phyloP scores from a whole-genome alignment of 2,329 filamentous ascomycete species.

The Dryadomyces quercus-mongolicae region DNA sequence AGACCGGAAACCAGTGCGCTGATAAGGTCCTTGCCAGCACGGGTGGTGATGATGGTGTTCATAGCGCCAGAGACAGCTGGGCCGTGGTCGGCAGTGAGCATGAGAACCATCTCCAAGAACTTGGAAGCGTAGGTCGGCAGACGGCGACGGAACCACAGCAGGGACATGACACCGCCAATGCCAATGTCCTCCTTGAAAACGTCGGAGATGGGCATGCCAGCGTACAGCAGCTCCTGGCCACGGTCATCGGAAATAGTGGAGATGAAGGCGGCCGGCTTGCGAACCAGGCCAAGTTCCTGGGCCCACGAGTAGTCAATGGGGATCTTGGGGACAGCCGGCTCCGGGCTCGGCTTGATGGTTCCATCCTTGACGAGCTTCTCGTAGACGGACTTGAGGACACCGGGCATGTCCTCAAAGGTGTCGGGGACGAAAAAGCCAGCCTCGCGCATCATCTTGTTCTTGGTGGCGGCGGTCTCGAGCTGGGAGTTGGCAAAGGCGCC shows the following conservation, averaged over 20 bases:
- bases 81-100: constrained; percentile 98
- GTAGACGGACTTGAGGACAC: constrained; percentile 68
- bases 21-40: constrained; percentile 98
- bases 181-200: constrained; percentile 98
- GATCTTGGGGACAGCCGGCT: constrained; percentile 96
- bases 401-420: constrained; percentile 92
- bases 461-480: constrained; percentile 89
- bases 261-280: constrained; percentile 99
- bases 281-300: constrained; percentile 97
- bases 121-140: constrained; percentile 93
- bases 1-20: constrained; percentile 91
- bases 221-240: constrained; percentile 97
- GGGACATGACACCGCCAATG: constrained; percentile 98
- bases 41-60: constrained; percentile 99
- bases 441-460: constrained; percentile 95
- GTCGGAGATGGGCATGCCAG: constrained; percentile 99
- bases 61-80: constrained; percentile 98
- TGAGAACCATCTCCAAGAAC: constrained; percentile 99
- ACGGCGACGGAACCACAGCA: constrained; percentile 98
- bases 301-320: constrained; percentile 99
- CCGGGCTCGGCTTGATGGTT: constrained; percentile 71
- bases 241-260: constrained; percentile 99
- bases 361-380: constrained; percentile 75
- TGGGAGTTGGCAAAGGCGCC: constrained; percentile 98
- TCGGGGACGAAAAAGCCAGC: constrained; percentile 90